Evolutionary conservation across 257 asterid species (phyloP), one percentile per base, ranked within the genome.

Genomic region (Solanum rostratum): DNA sequence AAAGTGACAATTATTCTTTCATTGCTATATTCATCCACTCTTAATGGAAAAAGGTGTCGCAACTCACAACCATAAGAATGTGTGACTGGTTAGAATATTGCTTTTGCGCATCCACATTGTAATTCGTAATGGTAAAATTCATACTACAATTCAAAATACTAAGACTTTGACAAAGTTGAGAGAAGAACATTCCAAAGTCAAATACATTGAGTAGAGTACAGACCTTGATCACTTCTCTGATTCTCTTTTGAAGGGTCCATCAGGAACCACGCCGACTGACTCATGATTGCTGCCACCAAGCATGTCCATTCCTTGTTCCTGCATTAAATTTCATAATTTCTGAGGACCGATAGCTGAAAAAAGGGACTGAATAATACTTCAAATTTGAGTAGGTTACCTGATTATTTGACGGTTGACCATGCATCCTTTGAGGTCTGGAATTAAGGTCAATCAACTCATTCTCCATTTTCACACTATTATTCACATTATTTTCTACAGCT

Each of bases 371-470:
- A 82, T 41, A 15, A 8, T 33, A 70, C 52, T 62, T 33, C 53
- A 78, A 54, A 82, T 45, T 53, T 74, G 71, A 79, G 59, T 50
- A 79, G 76, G 20, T 49, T 88, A 92, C 97, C 97, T 94, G 95
- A 84, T 90, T 88, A 86, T 73, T 89, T 65, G 92, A 88, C 87
- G 88, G 88, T 88, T 88, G 95, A 16, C 89, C 93, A 6, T 85
- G 92, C 85, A 85, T 85, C 90, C 95, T 87, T 84, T 87, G 93
- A 88, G 99, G 99, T 80, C 91, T 91, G 22, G 97, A 81, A 85
- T 96, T 96, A 84, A 95, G 99, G 87, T 96, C 99, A 84, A 95
- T 91, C 85, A 92, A 81, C 76, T 87, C 90, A 89, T 86, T 91
- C 81, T 91, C 97, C 89, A 74, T 82, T 76, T 86, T 89, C 27